Percentiles rank a stretch among this genome's conserved stretches.
Evolutionary conservation across 768 basidiomycete species (phyloP).

Genomic region (Neoboletus subvelutipes): DNA sequence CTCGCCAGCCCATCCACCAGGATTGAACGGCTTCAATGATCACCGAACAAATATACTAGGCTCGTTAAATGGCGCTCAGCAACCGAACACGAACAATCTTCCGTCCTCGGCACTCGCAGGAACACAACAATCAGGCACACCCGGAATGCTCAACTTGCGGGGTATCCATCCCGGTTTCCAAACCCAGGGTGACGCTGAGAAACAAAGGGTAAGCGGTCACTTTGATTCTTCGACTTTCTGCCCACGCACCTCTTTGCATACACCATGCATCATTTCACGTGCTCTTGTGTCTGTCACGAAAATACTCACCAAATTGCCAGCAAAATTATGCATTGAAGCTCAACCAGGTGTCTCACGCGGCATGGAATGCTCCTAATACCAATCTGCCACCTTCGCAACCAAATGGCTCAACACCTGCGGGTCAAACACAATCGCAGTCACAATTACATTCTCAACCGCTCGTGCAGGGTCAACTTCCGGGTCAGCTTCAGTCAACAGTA

Average conservation of each 20-base stretch:
- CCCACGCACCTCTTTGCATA: slow-evolving; percentile 4
- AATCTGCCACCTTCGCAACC: slow-evolving; percentile 39
- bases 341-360: slow-evolving; percentile 58
- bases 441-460: slow-evolving; percentile 26
- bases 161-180: slow-evolving; percentile 46
- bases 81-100: slow-evolving; percentile 18
- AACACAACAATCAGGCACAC: slow-evolving; percentile 52
- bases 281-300: not conserved
- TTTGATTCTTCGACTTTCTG: not conserved
- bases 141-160: slow-evolving; percentile 64
- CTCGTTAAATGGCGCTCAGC: slow-evolving; percentile 37
- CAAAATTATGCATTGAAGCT: slow-evolving; percentile 64
- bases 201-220: slow-evolving; percentile 55
- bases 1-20: slow-evolving; percentile 60
- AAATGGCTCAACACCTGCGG: slow-evolving; percentile 24
- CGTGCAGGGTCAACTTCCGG: slow-evolving; percentile 23
- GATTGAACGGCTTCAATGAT: slow-evolving; percentile 63
- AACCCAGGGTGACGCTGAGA: slow-evolving; percentile 63
- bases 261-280: not conserved
- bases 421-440: slow-evolving; percentile 25
- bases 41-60: slow-evolving; percentile 61
- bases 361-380: slow-evolving; percentile 61
- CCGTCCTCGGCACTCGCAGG: slow-evolving; percentile 37
- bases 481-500: slow-evolving; percentile 18
- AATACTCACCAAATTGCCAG: slow-evolving; percentile 32